phyloP scores from a whole-genome alignment of 148 eudicot species.

The Heliamphora exappendiculata region DNA sequence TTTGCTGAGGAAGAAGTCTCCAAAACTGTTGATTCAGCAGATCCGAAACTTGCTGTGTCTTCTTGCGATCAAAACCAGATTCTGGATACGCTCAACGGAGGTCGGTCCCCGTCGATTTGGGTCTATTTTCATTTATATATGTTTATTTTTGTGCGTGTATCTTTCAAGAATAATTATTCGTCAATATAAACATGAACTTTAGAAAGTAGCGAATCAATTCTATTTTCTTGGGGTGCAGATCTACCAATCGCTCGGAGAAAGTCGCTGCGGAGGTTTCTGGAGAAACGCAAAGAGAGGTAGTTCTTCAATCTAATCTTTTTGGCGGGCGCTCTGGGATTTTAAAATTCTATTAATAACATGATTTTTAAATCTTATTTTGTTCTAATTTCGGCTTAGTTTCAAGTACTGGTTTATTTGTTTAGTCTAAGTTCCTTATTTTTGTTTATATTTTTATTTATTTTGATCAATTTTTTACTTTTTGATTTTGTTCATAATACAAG shows the following conservation, averaged over 20 bases:
- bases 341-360: no score
- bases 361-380: no score
- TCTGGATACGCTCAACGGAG: constrained; percentile 12
- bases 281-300: constrained; percentile 60
- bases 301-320: not conserved
- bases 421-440: not conserved
- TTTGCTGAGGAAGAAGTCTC: constrained; percentile 21
- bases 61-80: not conserved
- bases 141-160: not conserved
- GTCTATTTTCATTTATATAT: not conserved
- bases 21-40: not conserved
- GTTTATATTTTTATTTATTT: not conserved
- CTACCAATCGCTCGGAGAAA: constrained; percentile 42
- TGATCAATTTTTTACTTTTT: no score
- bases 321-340: not conserved
- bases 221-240: constrained; percentile 18
- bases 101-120: constrained; percentile 4
- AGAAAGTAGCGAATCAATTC: not conserved
- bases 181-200: not conserved
- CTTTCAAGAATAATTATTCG: not conserved
- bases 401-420: not conserved
- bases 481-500: no score
- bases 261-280: constrained; percentile 51
- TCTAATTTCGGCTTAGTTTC: no score
- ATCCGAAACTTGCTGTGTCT: not conserved